Evolutionary conservation across 1,284 basidiomycete genomes (phyloP).

Genomic region (Melampsora americana): DNA sequence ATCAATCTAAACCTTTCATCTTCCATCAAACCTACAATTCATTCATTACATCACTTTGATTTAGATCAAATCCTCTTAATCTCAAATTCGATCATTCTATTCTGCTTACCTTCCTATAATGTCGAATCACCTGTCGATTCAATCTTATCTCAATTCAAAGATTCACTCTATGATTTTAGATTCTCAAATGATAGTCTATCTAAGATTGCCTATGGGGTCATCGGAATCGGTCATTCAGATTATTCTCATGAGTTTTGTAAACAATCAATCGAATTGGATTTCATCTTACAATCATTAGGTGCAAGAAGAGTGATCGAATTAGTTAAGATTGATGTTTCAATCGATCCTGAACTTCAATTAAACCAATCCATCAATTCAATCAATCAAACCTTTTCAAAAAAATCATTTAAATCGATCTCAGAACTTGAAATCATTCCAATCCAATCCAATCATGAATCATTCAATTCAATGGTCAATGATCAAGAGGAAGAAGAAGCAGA

Average conservation of each 20-base stretch:
- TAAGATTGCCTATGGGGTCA: slow-evolving; percentile 10
- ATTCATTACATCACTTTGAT: neutral
- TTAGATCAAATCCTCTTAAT: neutral
- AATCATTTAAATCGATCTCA: slow-evolving; percentile 20
- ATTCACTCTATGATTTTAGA: slow-evolving; percentile 41
- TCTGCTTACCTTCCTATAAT: slow-evolving; percentile 40
- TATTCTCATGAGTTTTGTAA: slow-evolving; percentile 35
- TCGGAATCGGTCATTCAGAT: slow-evolving; percentile 32
- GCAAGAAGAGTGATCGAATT: slow-evolving; percentile 15
- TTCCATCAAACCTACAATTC: neutral
- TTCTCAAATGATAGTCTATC: slow-evolving; percentile 27
- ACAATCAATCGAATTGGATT: slow-evolving; percentile 32
- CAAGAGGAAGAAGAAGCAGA: slow-evolving; percentile 15
- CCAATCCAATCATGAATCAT: neutral
- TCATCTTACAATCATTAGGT: slow-evolving; percentile 19
- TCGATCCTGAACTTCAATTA: slow-evolving; percentile 24
- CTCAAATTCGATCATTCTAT: neutral
- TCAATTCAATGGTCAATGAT: slow-evolving; percentile 6
- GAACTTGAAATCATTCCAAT: slow-evolving; percentile 1
- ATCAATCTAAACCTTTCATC: neutral
- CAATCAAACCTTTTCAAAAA: neutral
- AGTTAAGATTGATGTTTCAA: slow-evolving; percentile 24
- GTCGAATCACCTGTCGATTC: slow-evolving; percentile 42
- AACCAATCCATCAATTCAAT: neutral
- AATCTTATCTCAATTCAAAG: slow-evolving; percentile 24